These are phyloP conservation scores for Sporothrix euskadiensis DNA, from an alignment of 2,329 filamentous ascomycete species.

Conservation along the genomic window DNA sequence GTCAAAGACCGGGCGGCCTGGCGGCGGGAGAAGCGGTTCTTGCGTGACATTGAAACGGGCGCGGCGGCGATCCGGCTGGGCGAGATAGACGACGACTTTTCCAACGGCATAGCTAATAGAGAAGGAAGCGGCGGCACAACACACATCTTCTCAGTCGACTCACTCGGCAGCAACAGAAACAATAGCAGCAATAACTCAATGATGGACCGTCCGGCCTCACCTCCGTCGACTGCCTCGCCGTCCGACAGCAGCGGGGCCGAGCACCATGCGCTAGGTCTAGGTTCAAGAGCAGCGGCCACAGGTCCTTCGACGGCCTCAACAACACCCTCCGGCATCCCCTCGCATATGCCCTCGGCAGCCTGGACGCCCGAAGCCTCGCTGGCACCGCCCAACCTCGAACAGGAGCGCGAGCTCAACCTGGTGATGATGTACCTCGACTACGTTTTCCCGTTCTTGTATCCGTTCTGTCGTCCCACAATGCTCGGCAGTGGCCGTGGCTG, in stretches of 20 bases:
- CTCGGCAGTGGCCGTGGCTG: slow-evolving; percentile 60
- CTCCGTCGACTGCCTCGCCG: background rate
- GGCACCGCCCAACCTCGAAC: slow-evolving; percentile 23
- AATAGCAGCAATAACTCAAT: background rate
- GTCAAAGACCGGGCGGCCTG: slow-evolving; percentile 56
- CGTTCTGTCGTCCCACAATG: slow-evolving; percentile 60
- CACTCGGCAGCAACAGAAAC: background rate
- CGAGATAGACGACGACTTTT: background rate
- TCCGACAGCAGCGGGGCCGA: slow-evolving; percentile 13
- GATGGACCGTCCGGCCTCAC: background rate
- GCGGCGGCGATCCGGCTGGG: slow-evolving; percentile 36
- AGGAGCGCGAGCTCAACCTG: slow-evolving; percentile 40
- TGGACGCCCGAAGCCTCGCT: slow-evolving; percentile 9
- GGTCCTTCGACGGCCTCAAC: background rate
- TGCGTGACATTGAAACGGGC: slow-evolving; percentile 44
- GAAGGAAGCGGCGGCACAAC: background rate
- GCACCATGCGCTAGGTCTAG: background rate
- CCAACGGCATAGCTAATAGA: too few species aligned
- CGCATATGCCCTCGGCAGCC: background rate
- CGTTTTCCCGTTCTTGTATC: slow-evolving; percentile 63
- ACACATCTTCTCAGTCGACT: slow-evolving; percentile 11
- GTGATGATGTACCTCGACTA: slow-evolving; percentile 61
- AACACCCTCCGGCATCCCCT: background rate
- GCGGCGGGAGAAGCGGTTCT: slow-evolving; percentile 52
- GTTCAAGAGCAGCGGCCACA: background rate